Evolutionary conservation across 768 basidiomycete genomes (phyloP).

Genomic region (Mycena sanguinolenta): DNA sequence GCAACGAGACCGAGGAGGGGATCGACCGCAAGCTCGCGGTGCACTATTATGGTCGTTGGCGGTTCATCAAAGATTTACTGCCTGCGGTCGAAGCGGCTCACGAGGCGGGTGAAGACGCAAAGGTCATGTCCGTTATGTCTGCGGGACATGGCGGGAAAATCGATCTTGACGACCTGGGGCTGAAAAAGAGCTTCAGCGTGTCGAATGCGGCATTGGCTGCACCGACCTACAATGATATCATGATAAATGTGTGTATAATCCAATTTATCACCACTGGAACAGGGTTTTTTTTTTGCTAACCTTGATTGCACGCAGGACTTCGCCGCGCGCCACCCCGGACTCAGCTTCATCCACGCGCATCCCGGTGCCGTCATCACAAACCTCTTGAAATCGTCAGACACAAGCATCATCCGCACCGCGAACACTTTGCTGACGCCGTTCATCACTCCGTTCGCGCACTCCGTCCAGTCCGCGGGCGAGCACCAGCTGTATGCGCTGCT

Average conservation of each 20-base stretch:
- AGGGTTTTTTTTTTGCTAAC: no score
- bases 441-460: slow-evolving; percentile 15
- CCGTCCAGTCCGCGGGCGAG: slow-evolving; percentile 25
- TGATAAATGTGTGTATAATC: slow-evolving; percentile 63
- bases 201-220: slow-evolving; percentile 47
- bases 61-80: slow-evolving; percentile 60
- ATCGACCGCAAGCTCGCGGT: slow-evolving; percentile 58
- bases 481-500: slow-evolving; percentile 29
- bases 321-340: slow-evolving; percentile 44
- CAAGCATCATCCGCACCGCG: not conserved
- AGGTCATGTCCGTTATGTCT: slow-evolving; percentile 59
- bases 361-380: slow-evolving; percentile 38
- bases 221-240: slow-evolving; percentile 64
- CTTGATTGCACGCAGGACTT: slow-evolving; percentile 51
- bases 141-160: slow-evolving; percentile 49
- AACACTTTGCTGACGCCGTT: slow-evolving; percentile 11
- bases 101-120: slow-evolving; percentile 63
- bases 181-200: slow-evolving; percentile 59
- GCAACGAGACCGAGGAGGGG: slow-evolving; percentile 58
- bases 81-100: slow-evolving; percentile 50
- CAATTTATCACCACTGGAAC: no score
- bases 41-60: slow-evolving; percentile 66
- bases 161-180: slow-evolving; percentile 60
- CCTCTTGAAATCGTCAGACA: slow-evolving; percentile 20
- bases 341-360: slow-evolving; percentile 53